Evolutionary conservation across 2,329 filamentous ascomycete genomes (phyloP).

Genomic region (Epicoccum nigrum): DNA sequence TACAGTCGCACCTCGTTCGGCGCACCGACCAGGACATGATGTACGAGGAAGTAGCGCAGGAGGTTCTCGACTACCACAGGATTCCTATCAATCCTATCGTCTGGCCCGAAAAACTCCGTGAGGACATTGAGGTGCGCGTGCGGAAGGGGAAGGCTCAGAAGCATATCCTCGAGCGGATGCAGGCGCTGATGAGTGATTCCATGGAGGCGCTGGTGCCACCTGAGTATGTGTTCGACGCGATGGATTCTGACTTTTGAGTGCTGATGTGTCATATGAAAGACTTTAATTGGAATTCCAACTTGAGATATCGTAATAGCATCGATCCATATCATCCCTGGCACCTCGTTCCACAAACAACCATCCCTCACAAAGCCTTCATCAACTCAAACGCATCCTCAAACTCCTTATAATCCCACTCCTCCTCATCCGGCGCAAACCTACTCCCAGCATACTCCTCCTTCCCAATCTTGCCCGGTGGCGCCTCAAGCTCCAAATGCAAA

Average conservation of each 20-base stretch:
- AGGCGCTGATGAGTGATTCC: constrained; percentile 23
- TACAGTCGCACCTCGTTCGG: constrained; percentile 24
- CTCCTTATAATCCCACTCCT: constrained; percentile 36
- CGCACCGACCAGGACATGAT: constrained; percentile 2
- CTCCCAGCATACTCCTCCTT: constrained; percentile 30
- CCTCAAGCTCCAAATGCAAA: constrained; percentile 35
- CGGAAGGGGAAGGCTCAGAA: constrained; percentile 32
- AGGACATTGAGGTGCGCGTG: constrained; percentile 23
- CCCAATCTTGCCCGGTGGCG: constrained; percentile 9
- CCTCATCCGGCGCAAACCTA: constrained; percentile 28
- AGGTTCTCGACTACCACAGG: background rate
- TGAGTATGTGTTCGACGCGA: constrained; percentile 37
- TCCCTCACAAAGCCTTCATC: constrained; percentile 10
- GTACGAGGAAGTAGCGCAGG: background rate
- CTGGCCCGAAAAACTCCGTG: constrained; percentile 31
- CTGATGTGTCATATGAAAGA: no score
- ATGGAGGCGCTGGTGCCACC: constrained; percentile 28
- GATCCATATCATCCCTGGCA: no score
- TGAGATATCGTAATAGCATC: no score
- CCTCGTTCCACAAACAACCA: no score
- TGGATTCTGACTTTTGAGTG: constrained; percentile 22
- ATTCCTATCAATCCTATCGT: constrained; percentile 27
- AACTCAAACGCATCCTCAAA: constrained; percentile 13
- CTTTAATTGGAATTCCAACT: no score
- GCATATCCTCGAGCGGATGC: constrained; percentile 25